phyloP scores from a whole-genome alignment of 495 filamentous ascomycete genomes.

The Sabuloglossum arenarium region DNA sequence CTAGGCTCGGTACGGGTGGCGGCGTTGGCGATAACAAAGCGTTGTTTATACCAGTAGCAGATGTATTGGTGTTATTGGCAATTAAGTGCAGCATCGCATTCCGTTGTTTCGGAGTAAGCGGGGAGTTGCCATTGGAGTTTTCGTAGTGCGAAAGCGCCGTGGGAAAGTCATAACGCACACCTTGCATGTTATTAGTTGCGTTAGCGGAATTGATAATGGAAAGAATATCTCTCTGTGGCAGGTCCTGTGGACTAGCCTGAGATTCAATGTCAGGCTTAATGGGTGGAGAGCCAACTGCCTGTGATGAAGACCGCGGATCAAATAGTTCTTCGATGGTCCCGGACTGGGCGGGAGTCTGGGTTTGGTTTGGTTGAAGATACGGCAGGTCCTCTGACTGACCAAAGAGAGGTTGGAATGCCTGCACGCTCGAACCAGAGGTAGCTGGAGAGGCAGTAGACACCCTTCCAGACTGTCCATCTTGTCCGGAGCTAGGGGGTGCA shows the following conservation, averaged over 20 bases:
- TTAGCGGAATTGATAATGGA: slow-evolving; percentile 68
- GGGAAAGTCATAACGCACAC: slow-evolving; percentile 43
- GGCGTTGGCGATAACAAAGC: slow-evolving; percentile 34
- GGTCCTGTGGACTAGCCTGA: neutral
- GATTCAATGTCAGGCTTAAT: slow-evolving; percentile 8
- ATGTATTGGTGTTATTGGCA: slow-evolving; percentile 27
- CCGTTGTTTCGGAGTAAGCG: slow-evolving; percentile 57
- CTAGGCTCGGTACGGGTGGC: slow-evolving; percentile 35
- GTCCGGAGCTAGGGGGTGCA: slow-evolving; percentile 20
- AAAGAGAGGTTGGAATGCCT: neutral
- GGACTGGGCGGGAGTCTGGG: slow-evolving; percentile 3
- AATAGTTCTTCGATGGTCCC: slow-evolving; percentile 17
- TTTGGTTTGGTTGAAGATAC: slow-evolving; percentile 18
- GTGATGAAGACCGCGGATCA: slow-evolving; percentile 5
- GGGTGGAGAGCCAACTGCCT: slow-evolving; percentile 2
- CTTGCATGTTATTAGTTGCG: slow-evolving; percentile 30
- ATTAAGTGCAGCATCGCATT: slow-evolving; percentile 65
- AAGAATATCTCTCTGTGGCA: slow-evolving; percentile 58
- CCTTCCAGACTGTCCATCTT: slow-evolving; percentile 15
- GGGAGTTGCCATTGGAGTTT: slow-evolving; percentile 37
- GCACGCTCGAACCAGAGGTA: neutral
- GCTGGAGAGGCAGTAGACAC: slow-evolving; percentile 2
- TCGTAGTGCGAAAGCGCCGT: slow-evolving; percentile 53
- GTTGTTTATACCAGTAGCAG: slow-evolving; percentile 20
- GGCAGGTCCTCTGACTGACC: slow-evolving; percentile 14